Evolutionary conservation across 768 basidiomycete genomes (phyloP), one percentile per base, ranked within the genome.

Genomic region (Lentinula boryana): DNA sequence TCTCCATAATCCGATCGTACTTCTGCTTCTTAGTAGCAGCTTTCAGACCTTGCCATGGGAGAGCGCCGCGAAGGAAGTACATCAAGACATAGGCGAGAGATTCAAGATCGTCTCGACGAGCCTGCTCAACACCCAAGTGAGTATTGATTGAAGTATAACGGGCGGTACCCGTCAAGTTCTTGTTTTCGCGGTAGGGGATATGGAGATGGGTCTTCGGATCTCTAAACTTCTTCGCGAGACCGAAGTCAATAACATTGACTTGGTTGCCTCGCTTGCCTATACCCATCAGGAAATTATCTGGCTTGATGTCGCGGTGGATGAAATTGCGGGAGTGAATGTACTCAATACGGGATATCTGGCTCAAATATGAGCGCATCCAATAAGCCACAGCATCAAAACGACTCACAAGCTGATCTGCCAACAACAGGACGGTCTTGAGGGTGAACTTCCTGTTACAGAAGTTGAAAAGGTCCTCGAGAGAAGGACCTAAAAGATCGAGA

Each of bases 11-110:
- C 63, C 97, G 89, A 76, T 98, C 97, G 75, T 98, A 98, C 80
- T 99, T 99, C 83, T 99, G 97, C 86, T 99, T 99, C 93, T 99
- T 99, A 62, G 97, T 99, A 43, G 96, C 96, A 62, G 97, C 97
- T 80, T 99, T 99, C 72, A 99, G 86, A 62, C 97, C 97, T 75
- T 99, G 97, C 96, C 96, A 99, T 35, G 96, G 96, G 48, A 99
- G 85, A 60, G 93, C 89, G 53, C 96, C 97, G 65, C 96, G 94
- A 65, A 99, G 89, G 86, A 99, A 99, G 81, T 99, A 99, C 96
- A 99, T 98, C 67, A 99, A 85, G 23, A 98, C 97, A 70, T 99
- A 99, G 62, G 95, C 96, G 62, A 99, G 89, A 1, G 95, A 98
- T 74, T 99, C 96, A 67, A 98, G 84, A 72, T 98, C 97, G 72